Conservation (phyloP, 306 rosid genomes). For the Cucumis hystrix region DNA sequence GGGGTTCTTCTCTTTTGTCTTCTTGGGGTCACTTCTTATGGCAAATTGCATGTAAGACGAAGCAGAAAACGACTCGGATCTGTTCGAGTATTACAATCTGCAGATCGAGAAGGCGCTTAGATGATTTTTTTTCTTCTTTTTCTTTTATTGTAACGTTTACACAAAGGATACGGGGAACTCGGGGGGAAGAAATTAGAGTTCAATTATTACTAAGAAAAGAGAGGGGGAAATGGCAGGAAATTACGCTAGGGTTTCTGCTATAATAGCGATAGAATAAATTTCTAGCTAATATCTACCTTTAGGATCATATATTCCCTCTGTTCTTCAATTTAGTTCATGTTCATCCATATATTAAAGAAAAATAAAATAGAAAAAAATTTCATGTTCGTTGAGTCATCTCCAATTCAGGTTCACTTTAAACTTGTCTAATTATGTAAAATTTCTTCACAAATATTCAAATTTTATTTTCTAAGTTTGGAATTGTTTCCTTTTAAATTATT, state of each 20-base stretch:
- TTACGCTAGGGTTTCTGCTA: background rate
- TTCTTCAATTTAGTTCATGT: background rate
- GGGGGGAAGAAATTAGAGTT: background rate
- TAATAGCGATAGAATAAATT: background rate
- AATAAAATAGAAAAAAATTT: too few species aligned
- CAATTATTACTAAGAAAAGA: background rate
- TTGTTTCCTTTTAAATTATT: too few species aligned
- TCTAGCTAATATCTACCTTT: background rate
- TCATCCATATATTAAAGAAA: background rate
- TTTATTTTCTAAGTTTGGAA: too few species aligned
- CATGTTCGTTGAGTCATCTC: background rate
- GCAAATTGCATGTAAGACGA: background rate
- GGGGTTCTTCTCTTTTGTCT: slow-evolving; percentile 11
- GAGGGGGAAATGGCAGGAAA: background rate
- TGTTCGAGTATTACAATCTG: background rate
- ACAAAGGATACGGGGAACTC: background rate
- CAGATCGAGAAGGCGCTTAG: background rate
- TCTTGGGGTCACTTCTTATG: background rate
- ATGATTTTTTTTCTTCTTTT: background rate
- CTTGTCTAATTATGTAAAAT: background rate
- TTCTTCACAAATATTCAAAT: too few species aligned
- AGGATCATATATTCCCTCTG: background rate
- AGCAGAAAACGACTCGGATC: background rate
- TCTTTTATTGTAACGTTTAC: background rate
- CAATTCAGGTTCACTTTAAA: background rate